These are phyloP conservation scores for Tuber magnatum DNA, from an alignment of 495 filamentous ascomycete genomes.

Conservation along the genomic window DNA sequence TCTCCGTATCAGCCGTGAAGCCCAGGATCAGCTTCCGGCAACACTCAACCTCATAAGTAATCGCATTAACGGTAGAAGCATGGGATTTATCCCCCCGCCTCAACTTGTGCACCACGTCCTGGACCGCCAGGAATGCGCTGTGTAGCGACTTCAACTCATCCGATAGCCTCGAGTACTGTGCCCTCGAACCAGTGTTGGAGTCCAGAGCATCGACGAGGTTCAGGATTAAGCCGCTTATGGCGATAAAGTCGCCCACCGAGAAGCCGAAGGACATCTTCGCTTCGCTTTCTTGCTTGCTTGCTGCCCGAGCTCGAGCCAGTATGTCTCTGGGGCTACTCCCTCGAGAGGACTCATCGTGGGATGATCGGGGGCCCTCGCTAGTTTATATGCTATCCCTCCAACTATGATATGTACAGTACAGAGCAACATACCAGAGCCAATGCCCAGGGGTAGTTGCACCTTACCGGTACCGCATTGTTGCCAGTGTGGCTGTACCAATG, in stretches of 20 bases:
- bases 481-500: neutral
- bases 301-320: neutral
- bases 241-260: slow-evolving; percentile 6
- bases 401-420: too few relatives aligned
- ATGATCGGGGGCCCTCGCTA: neutral
- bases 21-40: slow-evolving; percentile 8
- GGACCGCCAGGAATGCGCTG: slow-evolving; percentile 1
- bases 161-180: neutral
- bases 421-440: neutral
- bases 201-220: slow-evolving; percentile 1
- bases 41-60: slow-evolving; percentile 1
- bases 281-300: neutral
- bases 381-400: neutral
- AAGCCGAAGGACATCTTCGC: slow-evolving; percentile 5
- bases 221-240: neutral
- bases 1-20: slow-evolving; percentile 5
- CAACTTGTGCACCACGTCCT: neutral
- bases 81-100: neutral
- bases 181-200: neutral
- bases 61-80: slow-evolving; percentile 5
- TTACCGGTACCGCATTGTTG: neutral
- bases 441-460: neutral
- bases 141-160: slow-evolving; percentile 5
- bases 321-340: neutral
- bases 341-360: neutral